Evolutionary conservation across 306 rosid genomes (phyloP), one percentile per base, ranked within the genome.

Genomic region (Lotus japonicus): DNA sequence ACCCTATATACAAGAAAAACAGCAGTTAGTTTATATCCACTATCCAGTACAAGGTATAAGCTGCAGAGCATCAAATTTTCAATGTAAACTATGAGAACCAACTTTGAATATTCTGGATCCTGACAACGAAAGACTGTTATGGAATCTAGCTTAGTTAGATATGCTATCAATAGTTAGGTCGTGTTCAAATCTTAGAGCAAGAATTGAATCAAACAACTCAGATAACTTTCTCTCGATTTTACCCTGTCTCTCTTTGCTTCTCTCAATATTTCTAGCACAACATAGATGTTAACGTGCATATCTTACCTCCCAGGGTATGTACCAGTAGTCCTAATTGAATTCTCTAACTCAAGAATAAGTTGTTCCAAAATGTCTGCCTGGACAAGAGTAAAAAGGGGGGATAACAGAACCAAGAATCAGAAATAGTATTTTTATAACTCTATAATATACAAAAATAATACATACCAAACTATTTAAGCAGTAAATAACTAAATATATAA

Each of bases 361-460:
- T 87, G 84, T 80, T 92, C 98, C 75, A 92, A 85, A 80, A 92
- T 86, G 76, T 89, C 96, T 11, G 89, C 98, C 98, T 89, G 89
- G 46, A 77, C 19, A 71, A 66, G 33, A 33, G 70, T 45, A 71
- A 21, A 11, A 36, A 68, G 71, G 60, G 31, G 59, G 71, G 60
- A 19, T 56, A 45, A 59, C 63, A 59, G 35, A 73, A 80, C 41
- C 28, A 16, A 38, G 19, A 64, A 46, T 70, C 55, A 73, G 23
- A 26, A 76, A 41, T n/a, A 45, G 70, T 48, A 46, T 58, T 46
- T 70, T 70, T 58, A 53, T 12, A 54, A 43, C 68, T 64, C 6
- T 72, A 35, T 36, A 46, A 26, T 13, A 53, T 63, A 51, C 42
- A 35, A 57, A 14, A 23, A 52, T 1, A 60, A 57, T 35, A 17